A percentile compares a stretch with the other conserved stretches of the same genome.
Evolutionary conservation across 192 early-diverging fungal species (phyloP).

Genomic region (Entomortierella chlamydospora): DNA sequence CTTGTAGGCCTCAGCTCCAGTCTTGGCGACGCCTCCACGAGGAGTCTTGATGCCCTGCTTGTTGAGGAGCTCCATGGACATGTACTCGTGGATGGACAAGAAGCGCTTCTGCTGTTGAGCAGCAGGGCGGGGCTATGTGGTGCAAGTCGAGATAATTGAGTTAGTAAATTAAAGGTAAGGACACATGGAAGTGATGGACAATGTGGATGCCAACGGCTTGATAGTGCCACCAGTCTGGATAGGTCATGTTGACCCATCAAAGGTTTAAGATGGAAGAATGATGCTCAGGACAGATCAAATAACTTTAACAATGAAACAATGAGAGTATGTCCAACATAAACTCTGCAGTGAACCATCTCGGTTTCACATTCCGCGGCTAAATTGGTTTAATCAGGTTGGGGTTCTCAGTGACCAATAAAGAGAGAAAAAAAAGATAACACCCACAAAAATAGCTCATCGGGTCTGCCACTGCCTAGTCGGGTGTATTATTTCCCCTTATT

Average conservation of each 20-base stretch:
- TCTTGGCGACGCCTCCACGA: slow-evolving; percentile 88
- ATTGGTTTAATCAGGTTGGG: too few species aligned
- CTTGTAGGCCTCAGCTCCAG: slow-evolving; percentile 87
- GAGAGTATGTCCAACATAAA: too few species aligned
- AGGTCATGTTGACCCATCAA: too few species aligned
- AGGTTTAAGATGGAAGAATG: too few species aligned
- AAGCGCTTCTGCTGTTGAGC: slow-evolving; percentile 77
- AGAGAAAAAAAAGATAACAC: not conserved
- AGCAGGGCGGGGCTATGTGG: slow-evolving; percentile 39
- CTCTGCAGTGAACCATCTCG: too few species aligned
- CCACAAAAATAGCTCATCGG: not conserved
- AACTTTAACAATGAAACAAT: too few species aligned
- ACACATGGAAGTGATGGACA: too few species aligned
- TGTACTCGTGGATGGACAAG: slow-evolving; percentile 98
- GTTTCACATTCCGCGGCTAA: too few species aligned
- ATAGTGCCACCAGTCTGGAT: too few species aligned
- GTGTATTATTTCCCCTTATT: not conserved
- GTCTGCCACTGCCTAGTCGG: not conserved
- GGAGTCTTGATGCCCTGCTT: slow-evolving; percentile 95
- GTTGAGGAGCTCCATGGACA: slow-evolving; percentile 92
- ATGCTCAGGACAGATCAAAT: too few species aligned
- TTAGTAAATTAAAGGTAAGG: not conserved
- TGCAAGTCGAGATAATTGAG: not conserved
- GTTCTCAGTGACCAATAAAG: too few species aligned
- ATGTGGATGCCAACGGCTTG: too few species aligned